Evolutionary conservation across 2,329 filamentous ascomycete species (phyloP), one percentile per base, ranked within the genome.

Genomic region (Podosphaera aphanis): DNA sequence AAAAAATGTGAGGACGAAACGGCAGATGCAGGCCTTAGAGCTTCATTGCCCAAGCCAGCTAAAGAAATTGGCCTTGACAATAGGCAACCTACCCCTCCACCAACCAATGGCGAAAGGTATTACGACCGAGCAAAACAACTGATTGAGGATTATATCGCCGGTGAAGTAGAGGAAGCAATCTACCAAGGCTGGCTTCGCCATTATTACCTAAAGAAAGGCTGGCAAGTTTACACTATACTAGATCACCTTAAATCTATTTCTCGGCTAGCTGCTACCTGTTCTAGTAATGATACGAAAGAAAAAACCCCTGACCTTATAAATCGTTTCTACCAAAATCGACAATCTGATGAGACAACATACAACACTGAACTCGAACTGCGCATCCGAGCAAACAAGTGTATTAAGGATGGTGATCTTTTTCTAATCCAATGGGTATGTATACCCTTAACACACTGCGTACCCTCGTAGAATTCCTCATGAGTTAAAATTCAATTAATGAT

Each of bases 331-430:
- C 73, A 74, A 52, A 84, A 84, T 59, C 78, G 88, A 3, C 73
- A 81, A 45, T 79, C 77, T 58, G 81, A 88, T 16, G 80, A 85
- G 57, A 93, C 84, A 0, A 93, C 85, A 43, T 88, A 85, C 55
- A 79, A 90, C 61, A 78, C 79, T 25, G 88, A 95, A 65, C 83
- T 93, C 49, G 83, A 80, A 56, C 84, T 88, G 49, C 77, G 88
- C 49, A 93, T 92, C 62, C 83, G 84, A 59, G 85, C 90, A 1
- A 85, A 94, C 63, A 90, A 90, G 62, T 77, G 84, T 57, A 77
- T 90, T 53, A 93, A 92, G 65, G 88, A 95, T 51, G 81, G 80
- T 15, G 88, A 95, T 56, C 74, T 93, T 51, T 95, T 93, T 62
- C 76, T 84, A 43, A 78, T 95, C 52, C 77, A 79, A 59, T 95